Evolutionary conservation across 176 grass and related monocot species (phyloP).

Genomic region (Aegilops tauschii): DNA sequence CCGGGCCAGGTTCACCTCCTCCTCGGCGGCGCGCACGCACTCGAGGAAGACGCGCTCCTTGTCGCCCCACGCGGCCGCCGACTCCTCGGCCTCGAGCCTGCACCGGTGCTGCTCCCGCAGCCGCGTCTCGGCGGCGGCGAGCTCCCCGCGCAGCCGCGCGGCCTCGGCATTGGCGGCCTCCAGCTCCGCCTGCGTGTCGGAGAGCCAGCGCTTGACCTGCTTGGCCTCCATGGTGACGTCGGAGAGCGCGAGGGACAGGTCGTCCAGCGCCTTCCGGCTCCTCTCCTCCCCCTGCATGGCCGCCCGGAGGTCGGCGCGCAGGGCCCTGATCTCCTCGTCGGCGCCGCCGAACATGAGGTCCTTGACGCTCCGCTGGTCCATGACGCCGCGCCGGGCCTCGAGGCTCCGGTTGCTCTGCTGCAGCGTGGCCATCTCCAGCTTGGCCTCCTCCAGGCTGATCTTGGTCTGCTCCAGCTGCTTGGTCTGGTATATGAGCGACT

Average conservation of each 20-base stretch:
- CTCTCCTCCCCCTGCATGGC: constrained; percentile 69
- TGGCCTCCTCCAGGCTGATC: constrained; percentile 86
- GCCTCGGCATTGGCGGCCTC: constrained; percentile 49
- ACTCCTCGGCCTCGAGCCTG: constrained; percentile 66
- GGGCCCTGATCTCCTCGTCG: constrained; percentile 55
- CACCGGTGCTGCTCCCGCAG: constrained; percentile 46
- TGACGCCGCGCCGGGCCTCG: constrained; percentile 22
- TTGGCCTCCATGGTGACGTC: constrained; percentile 78
- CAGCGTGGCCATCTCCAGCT: constrained; percentile 66
- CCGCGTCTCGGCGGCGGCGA: constrained; percentile 24
- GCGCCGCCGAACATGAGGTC: constrained; percentile 47
- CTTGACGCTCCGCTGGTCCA: constrained; percentile 39
- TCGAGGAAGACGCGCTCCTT: constrained; percentile 74
- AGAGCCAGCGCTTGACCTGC: constrained; percentile 57
- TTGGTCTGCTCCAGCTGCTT: constrained; percentile 94
- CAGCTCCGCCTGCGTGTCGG: constrained; percentile 53
- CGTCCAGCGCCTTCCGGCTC: constrained; percentile 74
- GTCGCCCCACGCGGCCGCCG: constrained; percentile 51
- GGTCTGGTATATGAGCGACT: constrained; percentile 76
- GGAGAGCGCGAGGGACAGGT: constrained; percentile 66
- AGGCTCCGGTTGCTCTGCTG: constrained; percentile 29
- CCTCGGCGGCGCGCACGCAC: constrained; percentile 81
- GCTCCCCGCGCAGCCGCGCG: constrained; percentile 13
- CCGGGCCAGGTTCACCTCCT: constrained; percentile 56
- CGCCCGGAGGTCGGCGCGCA: constrained; percentile 40